Conservation (phyloP, 2,329 filamentous ascomycete genomes). For the Aspergillus sp. region DNA sequence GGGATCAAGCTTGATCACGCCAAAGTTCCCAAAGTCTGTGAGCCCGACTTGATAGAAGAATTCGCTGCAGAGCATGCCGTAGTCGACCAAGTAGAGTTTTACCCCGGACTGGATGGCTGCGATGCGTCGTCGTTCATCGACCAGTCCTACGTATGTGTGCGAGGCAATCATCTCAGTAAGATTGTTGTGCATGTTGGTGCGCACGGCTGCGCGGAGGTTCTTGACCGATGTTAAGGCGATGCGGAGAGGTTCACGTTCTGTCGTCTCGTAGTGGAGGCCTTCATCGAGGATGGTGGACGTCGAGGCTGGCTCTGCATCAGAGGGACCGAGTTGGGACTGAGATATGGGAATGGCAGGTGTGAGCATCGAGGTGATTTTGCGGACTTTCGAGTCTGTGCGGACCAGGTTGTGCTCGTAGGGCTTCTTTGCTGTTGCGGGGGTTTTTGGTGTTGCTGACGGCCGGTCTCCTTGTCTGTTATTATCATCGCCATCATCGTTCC, state of each 20-base stretch:
- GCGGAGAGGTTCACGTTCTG: slow-evolving; percentile 58
- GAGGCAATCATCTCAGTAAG: slow-evolving; percentile 79
- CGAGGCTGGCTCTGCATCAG: slow-evolving; percentile 26
- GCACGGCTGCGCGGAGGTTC: slow-evolving; percentile 70
- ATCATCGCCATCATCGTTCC: slow-evolving; percentile 11
- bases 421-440: slow-evolving; percentile 38
- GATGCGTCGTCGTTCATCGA: slow-evolving; percentile 77
- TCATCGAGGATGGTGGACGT: slow-evolving; percentile 29
- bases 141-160: slow-evolving; percentile 87
- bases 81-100: slow-evolving; percentile 86
- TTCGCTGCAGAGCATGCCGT: slow-evolving; percentile 75
- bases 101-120: slow-evolving; percentile 91
- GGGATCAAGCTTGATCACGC: slow-evolving; percentile 69
- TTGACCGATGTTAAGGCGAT: slow-evolving; percentile 80
- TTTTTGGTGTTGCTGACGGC: slow-evolving; percentile 31
- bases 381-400: slow-evolving; percentile 75
- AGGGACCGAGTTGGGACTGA: slow-evolving; percentile 1
- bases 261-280: slow-evolving; percentile 61
- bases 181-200: slow-evolving; percentile 71
- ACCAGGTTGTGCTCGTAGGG: slow-evolving; percentile 81
- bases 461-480: slow-evolving; percentile 16
- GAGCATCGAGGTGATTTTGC: slow-evolving; percentile 97
- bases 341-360: slow-evolving; percentile 42
- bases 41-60: slow-evolving; percentile 94
- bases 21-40: slow-evolving; percentile 94